Percentiles rank a stretch among this genome's conserved stretches.
These are phyloP conservation scores for Fraxinus velutina DNA, from an alignment of 305 asterid species.

Conservation along the genomic window DNA sequence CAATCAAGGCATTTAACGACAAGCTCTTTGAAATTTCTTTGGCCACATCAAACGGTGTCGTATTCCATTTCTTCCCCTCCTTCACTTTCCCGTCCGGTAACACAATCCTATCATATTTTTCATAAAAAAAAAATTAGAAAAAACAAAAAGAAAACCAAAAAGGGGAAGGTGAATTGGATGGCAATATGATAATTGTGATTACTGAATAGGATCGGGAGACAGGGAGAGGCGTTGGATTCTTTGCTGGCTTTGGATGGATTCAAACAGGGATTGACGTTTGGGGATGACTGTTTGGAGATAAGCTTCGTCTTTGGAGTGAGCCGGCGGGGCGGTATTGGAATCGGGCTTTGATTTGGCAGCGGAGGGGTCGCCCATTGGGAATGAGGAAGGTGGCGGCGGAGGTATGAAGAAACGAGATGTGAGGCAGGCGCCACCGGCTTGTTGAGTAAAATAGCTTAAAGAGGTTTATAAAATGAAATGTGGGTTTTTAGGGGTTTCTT, in stretches of 20 bases:
- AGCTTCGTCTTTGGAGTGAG: slow-evolving; percentile 47
- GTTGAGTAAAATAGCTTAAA: slow-evolving; percentile 29
- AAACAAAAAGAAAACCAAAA: not conserved
- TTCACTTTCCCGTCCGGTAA: slow-evolving; percentile 72
- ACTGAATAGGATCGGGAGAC: slow-evolving; percentile 61
- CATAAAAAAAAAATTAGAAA: not conserved
- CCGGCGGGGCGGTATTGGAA: slow-evolving; percentile 26
- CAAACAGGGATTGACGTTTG: slow-evolving; percentile 61
- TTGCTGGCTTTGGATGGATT: slow-evolving; percentile 50
- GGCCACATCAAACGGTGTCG: slow-evolving; percentile 77
- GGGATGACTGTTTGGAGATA: slow-evolving; percentile 62
- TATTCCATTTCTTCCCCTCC: slow-evolving; percentile 80
- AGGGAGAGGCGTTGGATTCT: slow-evolving; percentile 51
- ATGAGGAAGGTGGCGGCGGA: slow-evolving; percentile 29
- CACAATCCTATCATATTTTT: slow-evolving; percentile 39
- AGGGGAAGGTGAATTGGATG: not conserved
- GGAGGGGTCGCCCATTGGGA: slow-evolving; percentile 41
- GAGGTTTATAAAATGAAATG: not conserved
- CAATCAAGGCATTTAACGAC: slow-evolving; percentile 67
- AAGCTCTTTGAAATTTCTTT: slow-evolving; percentile 85
- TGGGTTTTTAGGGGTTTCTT: not conserved
- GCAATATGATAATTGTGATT: slow-evolving; percentile 36
- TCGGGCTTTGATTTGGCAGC: slow-evolving; percentile 29
- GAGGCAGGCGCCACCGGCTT: slow-evolving; percentile 37
- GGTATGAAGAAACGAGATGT: not conserved